phyloP scores from a whole-genome alignment of 371 early-diverging fungal species.

The Actinomucor elegans region DNA sequence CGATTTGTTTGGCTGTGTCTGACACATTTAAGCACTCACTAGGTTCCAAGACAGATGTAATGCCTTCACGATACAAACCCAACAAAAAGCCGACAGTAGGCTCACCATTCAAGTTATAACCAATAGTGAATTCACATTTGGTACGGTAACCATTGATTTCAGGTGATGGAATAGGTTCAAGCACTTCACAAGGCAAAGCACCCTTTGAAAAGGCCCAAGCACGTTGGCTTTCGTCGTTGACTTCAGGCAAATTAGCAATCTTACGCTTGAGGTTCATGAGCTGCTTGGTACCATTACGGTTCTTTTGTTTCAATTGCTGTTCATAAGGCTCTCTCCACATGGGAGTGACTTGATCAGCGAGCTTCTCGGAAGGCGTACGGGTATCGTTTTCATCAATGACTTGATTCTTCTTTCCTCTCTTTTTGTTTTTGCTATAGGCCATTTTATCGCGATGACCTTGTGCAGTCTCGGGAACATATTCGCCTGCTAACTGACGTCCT shows the following conservation, averaged over 20 bases:
- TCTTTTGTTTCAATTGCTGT: conserved; percentile 43
- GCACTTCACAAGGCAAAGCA: conserved; percentile 44
- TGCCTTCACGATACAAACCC: conserved; percentile 62
- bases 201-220: conserved; percentile 28
- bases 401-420: conserved; percentile 14
- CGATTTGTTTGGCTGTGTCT: conserved; percentile 48
- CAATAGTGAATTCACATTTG: conserved; percentile 82
- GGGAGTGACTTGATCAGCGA: conserved; percentile 78
- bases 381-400: conserved; percentile 33
- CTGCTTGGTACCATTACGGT: conserved; percentile 23
- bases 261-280: conserved; percentile 27
- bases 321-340: conserved; percentile 51
- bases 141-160: conserved; percentile 65
- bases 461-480: conserved; percentile 23
- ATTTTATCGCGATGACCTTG: conserved; percentile 31
- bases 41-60: conserved; percentile 51
- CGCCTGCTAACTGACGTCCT: conserved; percentile 32
- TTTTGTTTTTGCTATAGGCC: conserved; percentile 14
- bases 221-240: conserved; percentile 25
- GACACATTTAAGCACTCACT: conserved; percentile 48
- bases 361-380: conserved; percentile 57
- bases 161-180: conserved; percentile 67
- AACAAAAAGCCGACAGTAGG: conserved; percentile 65
- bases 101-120: conserved; percentile 52
- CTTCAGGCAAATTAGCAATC: conserved; percentile 20